Conservation (phyloP, 139 green algal species). For the Chlamydomonas asymmetrica region DNA sequence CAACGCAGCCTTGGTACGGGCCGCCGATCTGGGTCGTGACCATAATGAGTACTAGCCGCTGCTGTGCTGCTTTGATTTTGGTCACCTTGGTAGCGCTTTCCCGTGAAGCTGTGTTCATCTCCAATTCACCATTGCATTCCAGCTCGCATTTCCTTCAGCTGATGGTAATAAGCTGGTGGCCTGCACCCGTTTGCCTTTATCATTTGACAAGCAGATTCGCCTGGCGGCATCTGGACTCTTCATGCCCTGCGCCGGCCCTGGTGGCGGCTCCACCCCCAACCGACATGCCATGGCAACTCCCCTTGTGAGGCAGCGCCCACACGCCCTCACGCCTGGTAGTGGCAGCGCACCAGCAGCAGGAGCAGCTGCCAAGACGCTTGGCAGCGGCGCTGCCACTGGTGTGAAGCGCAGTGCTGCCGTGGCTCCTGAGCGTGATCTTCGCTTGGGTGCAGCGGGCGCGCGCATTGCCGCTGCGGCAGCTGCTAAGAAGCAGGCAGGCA, state of each 20-base stretch:
- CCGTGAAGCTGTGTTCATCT: too few relatives aligned
- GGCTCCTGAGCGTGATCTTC: background rate
- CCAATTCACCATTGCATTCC: too few relatives aligned
- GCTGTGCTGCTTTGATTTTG: background rate
- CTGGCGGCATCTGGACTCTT: too few relatives aligned
- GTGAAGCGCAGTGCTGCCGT: background rate
- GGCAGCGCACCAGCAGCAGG: background rate
- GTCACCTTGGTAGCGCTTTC: too few relatives aligned
- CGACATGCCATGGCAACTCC: too few relatives aligned
- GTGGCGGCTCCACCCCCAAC: too few relatives aligned
- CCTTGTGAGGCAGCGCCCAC: too few relatives aligned
- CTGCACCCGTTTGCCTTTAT: background rate
- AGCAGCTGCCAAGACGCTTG: background rate
- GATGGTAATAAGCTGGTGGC: too few relatives aligned
- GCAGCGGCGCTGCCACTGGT: too few relatives aligned
- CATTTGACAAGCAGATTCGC: too few relatives aligned
- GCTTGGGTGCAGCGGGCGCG: slow-evolving; percentile 9
- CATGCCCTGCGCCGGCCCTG: too few relatives aligned
- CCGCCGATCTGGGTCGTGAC: background rate
- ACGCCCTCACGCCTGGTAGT: background rate
- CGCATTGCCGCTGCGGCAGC: slow-evolving; percentile 9
- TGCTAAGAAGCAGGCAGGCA: background rate
- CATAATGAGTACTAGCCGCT: background rate
- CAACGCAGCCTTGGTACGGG: background rate
- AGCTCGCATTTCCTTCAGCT: too few relatives aligned